Evolutionary conservation across 805 yeast genomes (phyloP).

Genomic region (Schizosaccharomyces cryophilus): DNA sequence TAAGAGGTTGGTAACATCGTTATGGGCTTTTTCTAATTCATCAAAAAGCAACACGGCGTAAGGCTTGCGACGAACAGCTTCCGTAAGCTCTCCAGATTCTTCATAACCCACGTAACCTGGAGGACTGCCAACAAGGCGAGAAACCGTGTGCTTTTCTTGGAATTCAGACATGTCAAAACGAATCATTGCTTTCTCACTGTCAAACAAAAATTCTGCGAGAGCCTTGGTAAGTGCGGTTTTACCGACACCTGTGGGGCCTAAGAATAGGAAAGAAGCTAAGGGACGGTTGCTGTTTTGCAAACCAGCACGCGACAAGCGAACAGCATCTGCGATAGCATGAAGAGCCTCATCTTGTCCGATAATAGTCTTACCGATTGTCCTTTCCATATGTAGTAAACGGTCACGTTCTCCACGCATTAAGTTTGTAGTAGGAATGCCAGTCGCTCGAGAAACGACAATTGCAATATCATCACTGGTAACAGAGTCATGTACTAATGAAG

Average conservation of each 20-base stretch:
- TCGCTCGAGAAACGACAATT: conserved; percentile 71
- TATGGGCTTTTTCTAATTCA: conserved; percentile 92
- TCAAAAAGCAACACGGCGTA: conserved; percentile 81
- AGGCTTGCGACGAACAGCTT: conserved; percentile 86
- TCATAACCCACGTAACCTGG: conserved; percentile 96
- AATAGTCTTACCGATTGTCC: conserved; percentile 47
- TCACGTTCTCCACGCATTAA: conserved; percentile 88
- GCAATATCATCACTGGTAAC: conserved; percentile 91
- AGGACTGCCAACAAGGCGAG: conserved; percentile 87
- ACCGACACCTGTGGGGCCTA: conserved; percentile 98
- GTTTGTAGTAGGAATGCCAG: conserved; percentile 83
- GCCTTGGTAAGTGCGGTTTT: conserved; percentile 88
- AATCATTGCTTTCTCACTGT: conserved; percentile 63
- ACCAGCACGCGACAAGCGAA: conserved; percentile 88
- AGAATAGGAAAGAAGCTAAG: conserved; percentile 83
- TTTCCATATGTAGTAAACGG: conserved; percentile 68
- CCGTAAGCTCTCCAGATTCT: conserved; percentile 80
- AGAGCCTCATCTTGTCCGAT: conserved; percentile 94
- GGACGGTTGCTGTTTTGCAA: conserved; percentile 84
- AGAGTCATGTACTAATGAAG: conserved; percentile 51
- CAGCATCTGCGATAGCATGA: conserved; percentile 73
- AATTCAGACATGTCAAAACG: conserved; percentile 96
- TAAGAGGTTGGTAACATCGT: conserved; percentile 73
- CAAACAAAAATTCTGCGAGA: conserved; percentile 74
- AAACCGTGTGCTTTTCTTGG: conserved; percentile 78